Conservation (phyloP, 441 rosid genomes). For the Bruguiera hainesii region DNA sequence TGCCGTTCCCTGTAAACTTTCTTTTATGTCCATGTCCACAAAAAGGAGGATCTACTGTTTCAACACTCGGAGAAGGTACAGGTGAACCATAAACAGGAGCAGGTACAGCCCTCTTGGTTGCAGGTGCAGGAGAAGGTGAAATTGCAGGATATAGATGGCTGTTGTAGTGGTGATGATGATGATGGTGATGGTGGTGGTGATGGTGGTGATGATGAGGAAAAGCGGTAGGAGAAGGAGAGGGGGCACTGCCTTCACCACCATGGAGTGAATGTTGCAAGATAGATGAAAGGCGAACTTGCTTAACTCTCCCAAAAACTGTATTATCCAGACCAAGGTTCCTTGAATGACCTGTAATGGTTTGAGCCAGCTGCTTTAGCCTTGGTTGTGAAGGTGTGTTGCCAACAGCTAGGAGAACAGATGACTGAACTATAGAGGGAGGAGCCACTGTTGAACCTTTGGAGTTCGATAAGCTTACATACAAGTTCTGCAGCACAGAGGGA, state of each 20-base stretch:
- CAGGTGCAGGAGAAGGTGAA: constrained; percentile 39
- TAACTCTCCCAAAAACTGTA: constrained; percentile 79
- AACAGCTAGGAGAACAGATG: constrained; percentile 62
- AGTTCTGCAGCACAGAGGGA: constrained; percentile 48
- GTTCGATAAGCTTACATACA: constrained; percentile 70
- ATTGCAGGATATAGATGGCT: constrained; percentile 30
- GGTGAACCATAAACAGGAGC: constrained; percentile 24
- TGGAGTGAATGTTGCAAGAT: constrained; percentile 57
- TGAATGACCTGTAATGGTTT: constrained; percentile 70
- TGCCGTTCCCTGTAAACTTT: constrained; percentile 32
- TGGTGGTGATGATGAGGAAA: constrained; percentile 36
- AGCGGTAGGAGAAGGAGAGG: constrained; percentile 52
- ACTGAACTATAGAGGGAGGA: constrained; percentile 70
- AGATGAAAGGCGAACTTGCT: constrained; percentile 84
- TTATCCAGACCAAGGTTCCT: constrained; percentile 79
- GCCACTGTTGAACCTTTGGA: constrained; percentile 63
- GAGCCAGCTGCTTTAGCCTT: constrained; percentile 77
- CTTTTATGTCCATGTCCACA: constrained; percentile 37
- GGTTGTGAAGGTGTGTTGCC: constrained; percentile 59
- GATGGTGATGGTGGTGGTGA: constrained; percentile 38
- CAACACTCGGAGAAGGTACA: constrained; percentile 38
- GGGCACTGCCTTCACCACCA: constrained; percentile 47
- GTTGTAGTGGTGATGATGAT: constrained; percentile 24
- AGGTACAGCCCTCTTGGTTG: constrained; percentile 21
- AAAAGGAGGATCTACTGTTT: constrained; percentile 55